A percentile compares a stretch with the other conserved stretches of the same genome.
Conservation (phyloP, 306 rosid species). For the Astragalus glycyphyllos region DNA sequence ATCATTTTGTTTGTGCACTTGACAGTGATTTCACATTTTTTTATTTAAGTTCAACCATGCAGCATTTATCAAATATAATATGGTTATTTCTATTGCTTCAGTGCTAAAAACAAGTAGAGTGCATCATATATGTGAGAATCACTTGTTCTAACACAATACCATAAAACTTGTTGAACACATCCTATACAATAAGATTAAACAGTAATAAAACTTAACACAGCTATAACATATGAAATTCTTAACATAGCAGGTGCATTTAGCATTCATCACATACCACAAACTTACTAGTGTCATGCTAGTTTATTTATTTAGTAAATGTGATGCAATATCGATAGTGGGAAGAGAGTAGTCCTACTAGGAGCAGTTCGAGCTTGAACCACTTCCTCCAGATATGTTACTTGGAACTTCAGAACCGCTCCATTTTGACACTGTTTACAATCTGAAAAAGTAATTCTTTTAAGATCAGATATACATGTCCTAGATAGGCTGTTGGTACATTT, state of each 20-base stretch:
- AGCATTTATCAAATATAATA: background rate
- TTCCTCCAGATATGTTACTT: too few relatives aligned
- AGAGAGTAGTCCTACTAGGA: too few relatives aligned
- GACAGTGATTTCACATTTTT: background rate
- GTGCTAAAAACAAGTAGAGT: background rate
- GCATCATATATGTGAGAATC: background rate
- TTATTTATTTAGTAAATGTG: constrained; percentile 4
- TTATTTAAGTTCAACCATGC: background rate
- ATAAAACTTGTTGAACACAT: constrained; percentile 10
- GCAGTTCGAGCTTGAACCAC: too few relatives aligned
- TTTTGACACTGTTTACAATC: background rate
- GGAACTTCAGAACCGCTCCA: too few relatives aligned
- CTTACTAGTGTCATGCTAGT: background rate
- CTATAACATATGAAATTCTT: background rate
- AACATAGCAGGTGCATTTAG: constrained; percentile 16
- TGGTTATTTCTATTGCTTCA: background rate
- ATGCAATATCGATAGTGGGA: too few relatives aligned
- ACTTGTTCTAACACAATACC: background rate
- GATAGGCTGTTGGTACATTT: background rate
- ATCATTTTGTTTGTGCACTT: background rate
- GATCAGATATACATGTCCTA: constrained; percentile 4
- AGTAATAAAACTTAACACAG: constrained; percentile 11
- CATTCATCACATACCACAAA: constrained; percentile 11
- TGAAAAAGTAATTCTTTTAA: background rate
- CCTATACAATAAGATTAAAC: constrained; percentile 8